These are phyloP conservation scores for Chrysanthemum seticuspe DNA, from an alignment of 129 eudicot genomes.

Conservation along the genomic window DNA sequence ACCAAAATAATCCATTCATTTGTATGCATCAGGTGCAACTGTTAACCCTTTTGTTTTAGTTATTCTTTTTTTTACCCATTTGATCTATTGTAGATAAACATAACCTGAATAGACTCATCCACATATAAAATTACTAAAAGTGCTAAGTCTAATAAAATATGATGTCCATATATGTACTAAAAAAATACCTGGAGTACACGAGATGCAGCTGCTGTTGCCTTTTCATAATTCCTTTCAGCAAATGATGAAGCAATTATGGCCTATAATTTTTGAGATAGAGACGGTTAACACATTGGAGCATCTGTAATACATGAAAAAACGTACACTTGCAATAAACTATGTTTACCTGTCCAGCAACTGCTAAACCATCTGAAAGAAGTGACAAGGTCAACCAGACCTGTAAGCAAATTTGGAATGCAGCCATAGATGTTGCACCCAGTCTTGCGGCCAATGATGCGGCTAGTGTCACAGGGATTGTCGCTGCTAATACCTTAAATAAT, in stretches of 20 bases:
- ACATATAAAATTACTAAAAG: too few relatives aligned
- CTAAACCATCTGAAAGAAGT: conserved; percentile 85
- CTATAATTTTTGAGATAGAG: conserved; percentile 22
- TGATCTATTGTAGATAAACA: too few relatives aligned
- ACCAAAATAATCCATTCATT: too few relatives aligned
- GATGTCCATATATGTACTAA: not conserved
- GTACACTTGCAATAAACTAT: not conserved
- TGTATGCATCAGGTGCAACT: too few relatives aligned
- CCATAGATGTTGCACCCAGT: conserved; percentile 74
- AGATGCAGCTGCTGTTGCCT: conserved; percentile 68
- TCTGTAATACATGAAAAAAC: not conserved
- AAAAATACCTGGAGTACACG: conserved; percentile 73
- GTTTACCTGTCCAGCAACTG: conserved; percentile 85
- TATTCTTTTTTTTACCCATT: too few relatives aligned
- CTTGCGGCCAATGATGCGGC: conserved; percentile 72
- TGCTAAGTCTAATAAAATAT: too few relatives aligned
- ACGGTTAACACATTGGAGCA: not conserved
- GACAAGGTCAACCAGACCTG: conserved; percentile 89
- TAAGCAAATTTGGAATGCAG: conserved; percentile 81
- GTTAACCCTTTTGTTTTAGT: too few relatives aligned
- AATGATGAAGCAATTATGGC: conserved; percentile 85
- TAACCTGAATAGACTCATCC: too few relatives aligned
- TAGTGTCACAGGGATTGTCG: conserved; percentile 61
- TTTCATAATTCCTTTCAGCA: conserved; percentile 72
- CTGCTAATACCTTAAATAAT: conserved; percentile 57